Conservation (phyloP, 352 stramenopile genomes). For the Phytophthora fragariaefolia region DNA sequence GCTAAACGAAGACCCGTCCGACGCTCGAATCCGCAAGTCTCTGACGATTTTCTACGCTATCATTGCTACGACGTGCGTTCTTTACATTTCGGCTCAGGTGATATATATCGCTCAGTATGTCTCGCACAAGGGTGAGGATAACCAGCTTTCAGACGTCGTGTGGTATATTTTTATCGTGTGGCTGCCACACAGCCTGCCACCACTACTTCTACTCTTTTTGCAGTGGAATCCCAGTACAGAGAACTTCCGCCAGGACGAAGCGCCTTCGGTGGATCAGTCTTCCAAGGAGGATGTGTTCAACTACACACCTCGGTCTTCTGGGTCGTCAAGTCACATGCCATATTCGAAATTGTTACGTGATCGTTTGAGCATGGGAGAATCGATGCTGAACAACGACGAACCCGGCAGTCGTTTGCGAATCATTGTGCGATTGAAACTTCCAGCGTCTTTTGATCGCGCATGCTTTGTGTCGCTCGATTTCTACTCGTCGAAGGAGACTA, state of each 20-base stretch:
- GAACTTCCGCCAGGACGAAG: constrained; percentile 64
- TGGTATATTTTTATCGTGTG: constrained; percentile 92
- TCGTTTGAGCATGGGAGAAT: constrained; percentile 78
- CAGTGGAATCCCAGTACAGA: constrained; percentile 89
- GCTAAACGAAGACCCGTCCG: constrained; percentile 86
- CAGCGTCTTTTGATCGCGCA: constrained; percentile 73
- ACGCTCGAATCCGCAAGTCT: constrained; percentile 83
- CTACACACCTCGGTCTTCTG: constrained; percentile 77
- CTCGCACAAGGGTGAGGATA: constrained; percentile 56
- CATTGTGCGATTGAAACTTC: constrained; percentile 85
- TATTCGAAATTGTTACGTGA: constrained; percentile 80
- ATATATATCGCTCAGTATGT: constrained; percentile 91
- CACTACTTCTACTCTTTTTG: constrained; percentile 81
- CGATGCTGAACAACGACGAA: constrained; percentile 82
- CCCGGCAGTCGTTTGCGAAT: constrained; percentile 81
- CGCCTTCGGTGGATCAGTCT: constrained; percentile 63
- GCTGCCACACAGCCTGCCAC: constrained; percentile 77
- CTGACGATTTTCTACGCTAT: constrained; percentile 91
- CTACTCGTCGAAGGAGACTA: constrained; percentile 76
- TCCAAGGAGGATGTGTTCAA: constrained; percentile 90
- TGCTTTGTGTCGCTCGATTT: constrained; percentile 89
- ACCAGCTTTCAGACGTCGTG: constrained; percentile 78
- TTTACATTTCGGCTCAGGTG: constrained; percentile 88
- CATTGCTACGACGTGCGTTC: constrained; percentile 85
- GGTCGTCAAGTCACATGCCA: constrained; percentile 80